A percentile compares a stretch with the other conserved stretches of the same genome.
Conservation (phyloP, 2,329 filamentous ascomycete species). For the Talaromyces albobiverticillius region DNA sequence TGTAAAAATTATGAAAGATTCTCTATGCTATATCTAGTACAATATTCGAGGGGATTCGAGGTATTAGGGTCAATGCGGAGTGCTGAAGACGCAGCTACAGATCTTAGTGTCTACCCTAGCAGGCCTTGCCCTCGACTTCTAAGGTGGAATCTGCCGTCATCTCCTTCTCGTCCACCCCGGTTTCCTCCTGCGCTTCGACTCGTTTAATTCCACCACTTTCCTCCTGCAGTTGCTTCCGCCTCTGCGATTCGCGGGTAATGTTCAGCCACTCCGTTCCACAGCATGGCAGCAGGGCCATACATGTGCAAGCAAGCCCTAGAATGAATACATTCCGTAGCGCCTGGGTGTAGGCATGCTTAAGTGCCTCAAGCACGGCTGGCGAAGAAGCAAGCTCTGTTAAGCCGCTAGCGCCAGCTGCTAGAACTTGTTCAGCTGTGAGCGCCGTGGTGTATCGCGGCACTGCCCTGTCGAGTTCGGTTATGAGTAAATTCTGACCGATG, state of each 20-base stretch:
- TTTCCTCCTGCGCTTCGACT: not conserved
- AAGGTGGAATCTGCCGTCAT: too few relatives aligned
- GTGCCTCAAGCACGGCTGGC: not conserved
- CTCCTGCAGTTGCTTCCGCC: not conserved
- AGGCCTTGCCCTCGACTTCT: too few relatives aligned
- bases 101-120: too few relatives aligned
- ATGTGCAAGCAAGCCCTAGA: not conserved
- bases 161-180: too few relatives aligned
- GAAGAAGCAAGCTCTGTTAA: not conserved
- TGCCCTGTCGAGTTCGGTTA: not conserved
- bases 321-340: not conserved
- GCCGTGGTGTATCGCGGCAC: not conserved
- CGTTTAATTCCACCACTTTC: not conserved
- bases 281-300: not conserved
- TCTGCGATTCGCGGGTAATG: conserved; percentile 2
- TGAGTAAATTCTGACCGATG: conserved; percentile 6
- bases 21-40: too few relatives aligned
- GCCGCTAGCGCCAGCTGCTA: not conserved
- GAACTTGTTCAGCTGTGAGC: not conserved
- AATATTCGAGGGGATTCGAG: too few relatives aligned
- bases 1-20: too few relatives aligned
- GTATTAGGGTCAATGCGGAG: too few relatives aligned
- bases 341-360: not conserved
- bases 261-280: conserved; percentile 1
- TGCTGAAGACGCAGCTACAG: too few relatives aligned